These are phyloP conservation scores for Pseudonectria foliicola DNA, from an alignment of 2,329 filamentous ascomycete genomes.

Conservation along the genomic window DNA sequence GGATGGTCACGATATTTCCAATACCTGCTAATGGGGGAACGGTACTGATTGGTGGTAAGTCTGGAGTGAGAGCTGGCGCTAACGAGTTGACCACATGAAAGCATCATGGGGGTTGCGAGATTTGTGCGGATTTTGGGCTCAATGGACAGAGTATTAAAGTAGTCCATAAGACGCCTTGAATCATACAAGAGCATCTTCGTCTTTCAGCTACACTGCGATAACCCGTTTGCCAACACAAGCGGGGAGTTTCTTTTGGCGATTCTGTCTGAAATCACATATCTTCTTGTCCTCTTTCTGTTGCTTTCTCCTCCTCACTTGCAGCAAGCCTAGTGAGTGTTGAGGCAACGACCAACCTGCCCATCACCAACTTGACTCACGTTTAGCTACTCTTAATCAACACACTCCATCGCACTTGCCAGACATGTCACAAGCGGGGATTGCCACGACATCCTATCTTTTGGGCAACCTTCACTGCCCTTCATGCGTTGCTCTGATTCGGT, in stretches of 20 bases:
- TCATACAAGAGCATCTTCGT: constrained; percentile 5
- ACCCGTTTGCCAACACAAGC: too few species aligned
- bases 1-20: too few species aligned
- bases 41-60: too few species aligned
- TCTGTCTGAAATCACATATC: too few species aligned
- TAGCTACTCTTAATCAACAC: not conserved
- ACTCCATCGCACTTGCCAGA: constrained; percentile 5
- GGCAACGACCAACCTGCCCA: too few species aligned
- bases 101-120: constrained; percentile 20
- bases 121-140: constrained; percentile 30
- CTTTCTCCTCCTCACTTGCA: not conserved
- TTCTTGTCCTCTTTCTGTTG: not conserved
- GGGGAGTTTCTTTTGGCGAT: not conserved
- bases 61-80: too few species aligned
- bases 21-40: too few species aligned
- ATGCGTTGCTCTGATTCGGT: constrained; percentile 60
- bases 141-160: constrained; percentile 10
- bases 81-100: constrained; percentile 1
- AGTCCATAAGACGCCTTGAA: constrained; percentile 2
- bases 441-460: constrained; percentile 57
- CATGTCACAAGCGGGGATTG: constrained; percentile 25
- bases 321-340: too few species aligned
- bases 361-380: too few species aligned
- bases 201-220: too few species aligned
- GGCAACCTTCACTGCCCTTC: constrained; percentile 73